Evolutionary conservation across 2,329 filamentous ascomycete species (phyloP).

Genomic region (Epichloe bromicola): DNA sequence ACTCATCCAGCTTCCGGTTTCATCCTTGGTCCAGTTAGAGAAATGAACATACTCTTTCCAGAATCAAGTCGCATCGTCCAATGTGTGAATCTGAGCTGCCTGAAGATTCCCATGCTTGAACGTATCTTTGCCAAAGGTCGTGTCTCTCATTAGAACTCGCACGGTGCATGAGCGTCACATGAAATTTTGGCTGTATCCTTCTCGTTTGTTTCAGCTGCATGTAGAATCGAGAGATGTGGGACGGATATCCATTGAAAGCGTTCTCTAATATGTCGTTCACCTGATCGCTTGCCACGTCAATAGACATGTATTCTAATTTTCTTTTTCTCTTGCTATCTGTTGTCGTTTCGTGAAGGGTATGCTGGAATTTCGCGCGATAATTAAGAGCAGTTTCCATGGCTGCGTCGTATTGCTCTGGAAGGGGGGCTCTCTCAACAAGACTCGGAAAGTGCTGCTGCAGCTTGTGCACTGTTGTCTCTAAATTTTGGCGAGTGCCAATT

Average conservation of each 20-base stretch:
- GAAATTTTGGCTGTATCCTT: constrained; percentile 74
- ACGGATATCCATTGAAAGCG: constrained; percentile 45
- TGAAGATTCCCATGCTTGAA: constrained; percentile 37
- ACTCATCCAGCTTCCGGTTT: neutral
- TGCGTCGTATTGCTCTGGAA: constrained; percentile 58
- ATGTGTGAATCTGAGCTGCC: constrained; percentile 26
- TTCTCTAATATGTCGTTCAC: constrained; percentile 48
- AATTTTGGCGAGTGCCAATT: constrained; percentile 66
- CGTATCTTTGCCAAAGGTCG: constrained; percentile 65
- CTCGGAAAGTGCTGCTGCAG: constrained; percentile 69
- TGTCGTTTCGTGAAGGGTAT: constrained; percentile 49
- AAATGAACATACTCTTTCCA: constrained; percentile 39
- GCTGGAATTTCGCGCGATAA: constrained; percentile 64
- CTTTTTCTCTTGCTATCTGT: constrained; percentile 25
- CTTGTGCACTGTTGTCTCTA: constrained; percentile 63
- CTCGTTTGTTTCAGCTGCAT: constrained; percentile 57
- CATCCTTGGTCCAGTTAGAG: neutral
- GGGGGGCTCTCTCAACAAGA: constrained; percentile 59
- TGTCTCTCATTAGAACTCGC: constrained; percentile 46
- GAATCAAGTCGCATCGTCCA: constrained; percentile 49
- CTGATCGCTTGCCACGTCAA: constrained; percentile 30
- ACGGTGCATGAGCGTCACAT: constrained; percentile 87
- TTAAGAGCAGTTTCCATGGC: constrained; percentile 65
- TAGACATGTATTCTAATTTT: constrained; percentile 45
- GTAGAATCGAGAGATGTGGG: constrained; percentile 47